Percentiles rank a stretch among this genome's conserved stretches.
Evolutionary conservation across 495 filamentous ascomycete genomes (phyloP).

Genomic region (Talaromyces ruber): DNA sequence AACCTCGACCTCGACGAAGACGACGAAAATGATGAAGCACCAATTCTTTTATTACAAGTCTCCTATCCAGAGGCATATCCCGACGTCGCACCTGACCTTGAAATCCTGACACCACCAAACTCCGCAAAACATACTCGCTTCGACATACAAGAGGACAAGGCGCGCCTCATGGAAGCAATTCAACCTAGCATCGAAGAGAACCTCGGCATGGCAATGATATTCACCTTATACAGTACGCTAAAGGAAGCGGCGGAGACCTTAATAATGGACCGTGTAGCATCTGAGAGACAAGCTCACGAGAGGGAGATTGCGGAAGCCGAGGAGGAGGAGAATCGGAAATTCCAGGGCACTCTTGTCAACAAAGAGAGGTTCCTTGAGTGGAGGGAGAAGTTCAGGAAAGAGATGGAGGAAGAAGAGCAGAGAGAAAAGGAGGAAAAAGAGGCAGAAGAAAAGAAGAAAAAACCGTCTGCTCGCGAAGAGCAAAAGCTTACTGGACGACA

Average conservation of each 20-base stretch:
- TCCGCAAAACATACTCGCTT: conserved; percentile 55
- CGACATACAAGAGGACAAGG: conserved; percentile 60
- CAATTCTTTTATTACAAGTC: conserved; percentile 67
- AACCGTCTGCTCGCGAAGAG: conserved; percentile 45
- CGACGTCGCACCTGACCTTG: conserved; percentile 71
- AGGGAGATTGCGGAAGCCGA: conserved; percentile 61
- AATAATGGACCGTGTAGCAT: conserved; percentile 58
- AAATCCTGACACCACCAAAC: conserved; percentile 63
- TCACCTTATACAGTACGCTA: conserved; percentile 74
- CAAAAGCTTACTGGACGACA: conserved; percentile 71
- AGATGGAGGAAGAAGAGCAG: conserved; percentile 63
- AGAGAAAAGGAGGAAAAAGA: conserved; percentile 60
- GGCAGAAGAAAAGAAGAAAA: conserved; percentile 69
- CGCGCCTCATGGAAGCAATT: conserved; percentile 58
- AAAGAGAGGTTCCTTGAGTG: conserved; percentile 75
- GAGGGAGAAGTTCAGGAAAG: conserved; percentile 67
- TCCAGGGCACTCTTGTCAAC: conserved; percentile 84
- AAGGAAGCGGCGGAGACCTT: conserved; percentile 84
- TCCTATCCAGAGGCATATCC: conserved; percentile 82
- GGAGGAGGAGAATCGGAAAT: conserved; percentile 91
- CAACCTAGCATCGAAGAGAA: conserved; percentile 73
- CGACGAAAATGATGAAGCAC: conserved; percentile 38
- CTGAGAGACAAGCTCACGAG: conserved; percentile 52
- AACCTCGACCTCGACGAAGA: conserved; percentile 63
- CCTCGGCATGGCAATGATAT: conserved; percentile 96